Conservation (phyloP, 768 basidiomycete species). For the Boletales sp. region DNA sequence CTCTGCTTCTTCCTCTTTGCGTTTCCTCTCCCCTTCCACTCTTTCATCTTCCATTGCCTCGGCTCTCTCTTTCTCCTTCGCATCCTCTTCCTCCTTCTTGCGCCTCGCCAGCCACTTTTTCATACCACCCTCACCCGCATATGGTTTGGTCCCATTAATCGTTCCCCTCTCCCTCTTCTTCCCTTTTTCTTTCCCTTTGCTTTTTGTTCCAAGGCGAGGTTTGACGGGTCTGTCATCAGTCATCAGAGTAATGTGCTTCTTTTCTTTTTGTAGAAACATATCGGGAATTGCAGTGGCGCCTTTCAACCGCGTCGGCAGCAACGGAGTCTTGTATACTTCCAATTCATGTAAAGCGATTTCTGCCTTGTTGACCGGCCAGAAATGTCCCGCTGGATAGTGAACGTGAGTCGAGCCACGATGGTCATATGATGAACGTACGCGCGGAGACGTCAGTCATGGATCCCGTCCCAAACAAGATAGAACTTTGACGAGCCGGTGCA, state of each 20-base stretch:
- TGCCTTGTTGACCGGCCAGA: conserved; percentile 47
- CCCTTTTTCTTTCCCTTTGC: conserved; percentile 32
- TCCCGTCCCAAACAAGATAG: conserved; percentile 45
- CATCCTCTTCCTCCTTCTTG: conserved; percentile 54
- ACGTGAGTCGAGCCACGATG: conserved; percentile 13
- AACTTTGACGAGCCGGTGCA: conserved; percentile 50
- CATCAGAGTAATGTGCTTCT: conserved; percentile 51
- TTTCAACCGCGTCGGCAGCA: conserved; percentile 58
- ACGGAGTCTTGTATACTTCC: conserved; percentile 76
- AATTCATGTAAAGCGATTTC: conserved; percentile 68
- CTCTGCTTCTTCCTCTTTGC: conserved; percentile 17
- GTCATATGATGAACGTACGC: conserved; percentile 23
- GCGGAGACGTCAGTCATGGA: conserved; percentile 32
- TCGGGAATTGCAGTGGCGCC: conserved; percentile 47
- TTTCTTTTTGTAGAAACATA: conserved; percentile 56
- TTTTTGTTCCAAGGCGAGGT: conserved; percentile 44
- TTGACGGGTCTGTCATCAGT: conserved; percentile 51
- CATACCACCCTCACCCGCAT: conserved; percentile 75
- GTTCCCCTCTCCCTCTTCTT: conserved; percentile 34
- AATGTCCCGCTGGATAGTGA: conserved; percentile 18
- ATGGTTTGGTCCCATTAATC: conserved; percentile 64
- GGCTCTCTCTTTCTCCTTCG: conserved; percentile 31
- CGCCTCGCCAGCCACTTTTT: conserved; percentile 69
- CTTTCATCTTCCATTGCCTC: conserved; percentile 35
- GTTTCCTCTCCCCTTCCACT: conserved; percentile 25